phyloP scores from a whole-genome alignment of 176 grass and related monocot genomes.

The Rhynchospora tenuis region DNA sequence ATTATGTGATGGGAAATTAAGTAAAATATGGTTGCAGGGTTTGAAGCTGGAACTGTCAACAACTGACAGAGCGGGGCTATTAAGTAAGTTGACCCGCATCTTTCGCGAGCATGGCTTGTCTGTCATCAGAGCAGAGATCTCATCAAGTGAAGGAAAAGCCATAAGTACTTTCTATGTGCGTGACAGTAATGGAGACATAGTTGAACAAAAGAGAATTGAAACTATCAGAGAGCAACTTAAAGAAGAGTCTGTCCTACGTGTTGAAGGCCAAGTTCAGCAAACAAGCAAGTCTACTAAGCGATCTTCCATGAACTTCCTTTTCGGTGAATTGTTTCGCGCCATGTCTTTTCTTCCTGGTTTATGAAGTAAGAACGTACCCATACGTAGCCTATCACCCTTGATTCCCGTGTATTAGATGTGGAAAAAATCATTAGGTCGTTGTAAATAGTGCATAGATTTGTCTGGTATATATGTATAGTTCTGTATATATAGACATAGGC shows the following conservation, averaged over 20 bases:
- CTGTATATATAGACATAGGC: background rate
- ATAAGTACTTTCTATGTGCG: conserved; percentile 75
- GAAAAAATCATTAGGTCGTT: background rate
- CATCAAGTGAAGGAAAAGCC: conserved; percentile 43
- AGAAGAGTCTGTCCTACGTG: conserved; percentile 39
- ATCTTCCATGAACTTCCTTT: conserved; percentile 69
- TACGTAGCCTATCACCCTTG: background rate
- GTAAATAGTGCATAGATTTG: conserved; percentile 12
- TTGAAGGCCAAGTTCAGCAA: conserved; percentile 46
- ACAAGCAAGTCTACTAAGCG: conserved; percentile 27
- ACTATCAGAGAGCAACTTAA: conserved; percentile 59
- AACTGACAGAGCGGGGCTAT: conserved; percentile 52
- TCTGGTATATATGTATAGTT: background rate
- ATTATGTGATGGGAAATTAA: background rate
- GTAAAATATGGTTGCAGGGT: conserved; percentile 31
- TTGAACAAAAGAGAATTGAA: conserved; percentile 60
- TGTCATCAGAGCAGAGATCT: conserved; percentile 63
- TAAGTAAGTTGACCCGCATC: conserved; percentile 74
- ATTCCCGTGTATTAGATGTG: background rate
- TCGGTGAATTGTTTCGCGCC: conserved; percentile 53
- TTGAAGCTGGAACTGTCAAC: conserved; percentile 76
- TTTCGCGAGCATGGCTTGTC: conserved; percentile 82
- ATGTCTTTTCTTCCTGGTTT: conserved; percentile 33
- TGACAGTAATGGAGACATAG: conserved; percentile 38
- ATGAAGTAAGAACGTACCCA: background rate